phyloP scores from a whole-genome alignment of 768 basidiomycete genomes.

The Lyophyllum shimeji region DNA sequence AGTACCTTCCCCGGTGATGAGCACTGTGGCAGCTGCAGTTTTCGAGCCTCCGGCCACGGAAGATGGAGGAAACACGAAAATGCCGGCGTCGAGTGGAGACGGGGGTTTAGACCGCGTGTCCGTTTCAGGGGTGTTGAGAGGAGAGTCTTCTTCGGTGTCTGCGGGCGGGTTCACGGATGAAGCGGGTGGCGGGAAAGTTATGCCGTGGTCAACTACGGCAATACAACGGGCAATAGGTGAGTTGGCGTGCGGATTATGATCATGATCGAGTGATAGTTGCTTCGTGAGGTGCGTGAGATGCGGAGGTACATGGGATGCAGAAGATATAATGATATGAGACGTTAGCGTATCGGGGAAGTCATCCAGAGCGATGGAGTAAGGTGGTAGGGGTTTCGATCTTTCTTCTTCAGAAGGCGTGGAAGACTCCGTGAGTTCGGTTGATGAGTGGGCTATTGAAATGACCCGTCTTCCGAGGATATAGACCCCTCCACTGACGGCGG shows the following conservation, averaged over 20 bases:
- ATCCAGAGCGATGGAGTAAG: conserved; percentile 50
- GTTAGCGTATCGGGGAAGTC: conserved; percentile 61
- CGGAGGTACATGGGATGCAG: conserved; percentile 33
- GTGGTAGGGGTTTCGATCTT: conserved; percentile 11
- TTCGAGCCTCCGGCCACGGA: conserved; percentile 50
- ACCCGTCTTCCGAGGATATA: conserved; percentile 69
- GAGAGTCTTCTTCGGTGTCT: conserved; percentile 20
- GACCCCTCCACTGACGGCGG: conserved; percentile 77
- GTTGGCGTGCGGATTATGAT: background rate
- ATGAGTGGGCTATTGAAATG: conserved; percentile 21
- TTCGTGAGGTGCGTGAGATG: conserved; percentile 23
- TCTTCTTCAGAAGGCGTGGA: background rate
- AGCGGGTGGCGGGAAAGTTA: conserved; percentile 24
- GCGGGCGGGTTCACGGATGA: conserved; percentile 3
- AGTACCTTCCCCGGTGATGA: conserved; percentile 72
- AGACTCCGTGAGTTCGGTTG: background rate
- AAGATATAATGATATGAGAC: conserved; percentile 56
- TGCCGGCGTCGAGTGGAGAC: conserved; percentile 53
- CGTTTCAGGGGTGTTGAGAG: conserved; percentile 18
- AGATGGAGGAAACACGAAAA: conserved; percentile 76
- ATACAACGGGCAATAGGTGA: conserved; percentile 29
- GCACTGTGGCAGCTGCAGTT: conserved; percentile 53
- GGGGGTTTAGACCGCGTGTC: conserved; percentile 13
- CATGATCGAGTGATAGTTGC: conserved; percentile 3
- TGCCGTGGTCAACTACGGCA: conserved; percentile 36